These are phyloP conservation scores for Phytophthora syringae DNA, from an alignment of 352 stramenopile genomes.

Conservation along the genomic window DNA sequence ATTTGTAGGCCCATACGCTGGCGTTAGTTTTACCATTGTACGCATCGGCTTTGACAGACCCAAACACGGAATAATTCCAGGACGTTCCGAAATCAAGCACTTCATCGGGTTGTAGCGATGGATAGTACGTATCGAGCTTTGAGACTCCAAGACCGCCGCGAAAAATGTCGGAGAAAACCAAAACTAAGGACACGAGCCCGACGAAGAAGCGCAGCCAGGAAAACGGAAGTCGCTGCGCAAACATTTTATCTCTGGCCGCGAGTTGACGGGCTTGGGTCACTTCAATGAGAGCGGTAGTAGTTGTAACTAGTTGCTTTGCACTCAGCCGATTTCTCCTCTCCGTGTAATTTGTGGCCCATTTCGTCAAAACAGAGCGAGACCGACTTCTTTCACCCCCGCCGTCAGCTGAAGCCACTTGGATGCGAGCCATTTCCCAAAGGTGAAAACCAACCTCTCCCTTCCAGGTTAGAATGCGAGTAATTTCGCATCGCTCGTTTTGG, in stretches of 20 bases:
- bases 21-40: background rate
- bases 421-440: too few species aligned
- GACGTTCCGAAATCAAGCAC: conserved; percentile 32
- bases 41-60: conserved; percentile 14
- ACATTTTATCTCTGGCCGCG: conserved; percentile 6
- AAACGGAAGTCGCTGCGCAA: conserved; percentile 27
- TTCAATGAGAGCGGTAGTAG: background rate
- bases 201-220: conserved; percentile 28
- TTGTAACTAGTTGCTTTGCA: background rate
- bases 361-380: too few species aligned
- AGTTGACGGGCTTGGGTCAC: background rate
- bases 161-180: conserved; percentile 46
- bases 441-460: too few species aligned
- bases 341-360: background rate
- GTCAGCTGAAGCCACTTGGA: too few species aligned
- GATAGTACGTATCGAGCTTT: conserved; percentile 12
- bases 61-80: conserved; percentile 42
- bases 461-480: too few species aligned
- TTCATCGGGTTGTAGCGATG: conserved; percentile 38
- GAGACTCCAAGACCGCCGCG: conserved; percentile 32
- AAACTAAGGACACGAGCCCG: conserved; percentile 24
- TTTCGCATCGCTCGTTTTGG: too few species aligned
- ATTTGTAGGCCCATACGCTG: conserved; percentile 48
- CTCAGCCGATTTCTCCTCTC: background rate
- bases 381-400: too few species aligned